phyloP scores from a whole-genome alignment of 2,329 filamentous ascomycete genomes.

The Pseudogymnoascus destructans region DNA sequence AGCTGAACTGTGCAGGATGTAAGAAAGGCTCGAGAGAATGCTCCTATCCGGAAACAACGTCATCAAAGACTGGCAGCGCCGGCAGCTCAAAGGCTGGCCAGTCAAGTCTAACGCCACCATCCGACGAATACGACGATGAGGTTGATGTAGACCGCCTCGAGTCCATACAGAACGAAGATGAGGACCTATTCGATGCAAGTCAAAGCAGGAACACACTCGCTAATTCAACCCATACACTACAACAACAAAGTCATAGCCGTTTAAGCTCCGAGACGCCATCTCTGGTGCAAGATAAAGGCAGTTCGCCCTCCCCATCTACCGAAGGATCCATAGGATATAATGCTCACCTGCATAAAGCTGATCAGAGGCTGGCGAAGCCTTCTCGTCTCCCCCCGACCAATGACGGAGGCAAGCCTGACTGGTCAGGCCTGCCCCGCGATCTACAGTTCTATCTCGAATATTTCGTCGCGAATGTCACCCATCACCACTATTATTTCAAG shows the following conservation, averaged over 20 bases:
- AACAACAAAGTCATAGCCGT: constrained; percentile 28
- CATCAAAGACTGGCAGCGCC: constrained; percentile 21
- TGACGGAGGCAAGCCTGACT: constrained; percentile 28
- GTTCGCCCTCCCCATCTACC: constrained; percentile 40
- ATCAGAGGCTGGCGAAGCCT: constrained; percentile 14
- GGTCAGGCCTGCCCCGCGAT: constrained; percentile 51
- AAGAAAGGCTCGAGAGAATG: constrained; percentile 86
- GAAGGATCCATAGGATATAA: constrained; percentile 25
- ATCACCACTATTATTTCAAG: constrained; percentile 72
- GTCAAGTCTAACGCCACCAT: constrained; percentile 37
- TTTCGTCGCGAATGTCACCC: constrained; percentile 62
- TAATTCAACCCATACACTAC: constrained; percentile 27
- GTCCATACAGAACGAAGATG: constrained; percentile 43
- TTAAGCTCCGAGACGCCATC: constrained; percentile 42
- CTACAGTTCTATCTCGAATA: constrained; percentile 68
- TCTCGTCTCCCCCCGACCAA: constrained; percentile 21
- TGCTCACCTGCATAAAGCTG: constrained; percentile 14
- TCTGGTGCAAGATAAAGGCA: constrained; percentile 36
- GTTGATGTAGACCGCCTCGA: constrained; percentile 35
- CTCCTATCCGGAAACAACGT: constrained; percentile 64
- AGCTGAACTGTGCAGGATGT: constrained; percentile 47
- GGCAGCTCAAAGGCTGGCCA: constrained; percentile 14
- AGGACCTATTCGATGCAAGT: constrained; percentile 22
- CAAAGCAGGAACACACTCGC: constrained; percentile 13
- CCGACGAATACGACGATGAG: constrained; percentile 38